Evolutionary conservation across 2,329 filamentous ascomycete species (phyloP), one percentile per base, ranked within the genome.

Genomic region (Myriosclerotinia scirpicola): DNA sequence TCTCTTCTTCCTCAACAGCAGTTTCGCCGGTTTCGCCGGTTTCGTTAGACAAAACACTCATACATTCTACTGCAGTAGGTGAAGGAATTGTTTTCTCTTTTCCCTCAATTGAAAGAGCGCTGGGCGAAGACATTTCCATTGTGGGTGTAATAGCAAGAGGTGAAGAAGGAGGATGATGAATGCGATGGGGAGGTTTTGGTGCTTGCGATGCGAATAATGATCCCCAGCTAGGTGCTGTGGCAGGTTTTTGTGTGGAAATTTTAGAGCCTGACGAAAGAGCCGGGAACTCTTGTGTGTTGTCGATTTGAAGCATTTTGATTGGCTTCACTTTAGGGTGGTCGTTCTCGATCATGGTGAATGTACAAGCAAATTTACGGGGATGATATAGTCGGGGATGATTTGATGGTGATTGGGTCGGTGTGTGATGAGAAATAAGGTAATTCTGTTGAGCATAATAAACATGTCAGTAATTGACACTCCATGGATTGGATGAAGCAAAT

Each of bases 41-140:
- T 17, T 64, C 62, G 5, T 12, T 40, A 50, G 63, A 65, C 12
- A 22, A 15, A 38, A 44, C 44, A 60, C 63, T 65, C 54, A 60
- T 65, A 44, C 44, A 60, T 60, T 52, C 54, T 42, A 54, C 46
- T 1, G 20, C 22, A 44, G 44, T 40, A 5, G 63, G 38, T 5
- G 63, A 50, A 9, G 20, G 6, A 60, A 60, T 15, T 36, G 11
- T 5, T 38, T 0, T 17, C 7, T 50, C 42, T 40, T 60, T 42
- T 38, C 42, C 54, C 11, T 9, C 4, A 6, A 22, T 11, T 17
- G 17, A 17, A 34, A 17, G 17, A 42, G 2, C 30, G 30, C 8
- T 11, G 3, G 17, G 42, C 26, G 40, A n/a, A 46, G 26, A 20
- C 44, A 40, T 38, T 26, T 48, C 40, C 20, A 26, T 59, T 20